Base-by-base conservation (phyloP, 2,329 filamentous ascomycete genomes). In the Diaporthe sp. region DNA sequence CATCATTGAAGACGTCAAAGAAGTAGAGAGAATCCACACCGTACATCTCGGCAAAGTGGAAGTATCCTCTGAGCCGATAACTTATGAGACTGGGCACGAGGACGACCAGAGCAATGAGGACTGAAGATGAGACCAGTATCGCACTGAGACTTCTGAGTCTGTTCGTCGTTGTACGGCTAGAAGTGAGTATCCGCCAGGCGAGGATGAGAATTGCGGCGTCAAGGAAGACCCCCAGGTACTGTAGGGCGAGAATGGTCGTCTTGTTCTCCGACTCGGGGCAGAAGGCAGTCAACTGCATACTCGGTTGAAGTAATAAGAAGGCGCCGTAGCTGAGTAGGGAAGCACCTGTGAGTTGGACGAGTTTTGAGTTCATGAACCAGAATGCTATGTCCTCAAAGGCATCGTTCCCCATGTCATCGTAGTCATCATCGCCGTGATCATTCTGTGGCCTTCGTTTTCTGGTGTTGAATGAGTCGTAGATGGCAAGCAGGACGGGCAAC, bases 111-210 rank as follows among this genome's bases (percentile, higher is more conserved):
- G 81, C 82, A 25, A 84, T 82, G 9, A 81, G 83, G 3, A 87
- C 42, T 0, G 87, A 83, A 0, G 87, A 84, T 12, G 84, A 76
- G 1, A 86, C 75, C 7, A 90, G 78, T 3, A 89, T 83, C 3
- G 81, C 81, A 8, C 86, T 84, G 12, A 91, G 79, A 0, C 84
- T 86, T 13, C 83, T 85, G n/a, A 91, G 80, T 4, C 88, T 85
- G 44, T 82, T 80, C 76, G 85, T 88, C 8, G 87, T 86, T 0
- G 87, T 89, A 55, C 86, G 84, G 0, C 87, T 83, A 88, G 89
- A 90, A 17, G 86, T 85, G 7, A 91, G 80, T 5, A 89, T 82
- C 49, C 88, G 86, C 89, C 89, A 91, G 3, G 85, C 75, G 13
- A 89, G 79, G n/a, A 89, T 79, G 28, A 88, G 79, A 70, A 90